Percentiles rank a stretch among this genome's conserved stretches.
Evolutionary conservation across 2,329 filamentous ascomycete genomes (phyloP).

Genomic region (Chaetomium sp.): DNA sequence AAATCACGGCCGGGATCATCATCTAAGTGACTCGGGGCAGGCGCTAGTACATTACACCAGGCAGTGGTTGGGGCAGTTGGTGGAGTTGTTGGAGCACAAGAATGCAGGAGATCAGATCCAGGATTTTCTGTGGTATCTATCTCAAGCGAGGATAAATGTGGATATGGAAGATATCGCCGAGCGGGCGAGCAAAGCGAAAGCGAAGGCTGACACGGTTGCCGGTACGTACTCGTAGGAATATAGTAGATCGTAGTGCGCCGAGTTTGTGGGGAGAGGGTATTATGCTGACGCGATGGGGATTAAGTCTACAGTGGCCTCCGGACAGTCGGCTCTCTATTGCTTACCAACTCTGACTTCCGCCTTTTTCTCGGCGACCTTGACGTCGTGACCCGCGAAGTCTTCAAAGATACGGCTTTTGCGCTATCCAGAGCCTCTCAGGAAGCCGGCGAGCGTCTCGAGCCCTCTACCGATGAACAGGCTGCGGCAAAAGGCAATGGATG

Average conservation of each 20-base stretch:
- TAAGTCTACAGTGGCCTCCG: slow-evolving; percentile 73
- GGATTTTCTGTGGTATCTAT: slow-evolving; percentile 81
- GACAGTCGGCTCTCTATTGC: slow-evolving; percentile 74
- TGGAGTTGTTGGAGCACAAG: slow-evolving; percentile 75
- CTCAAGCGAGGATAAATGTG: slow-evolving; percentile 64
- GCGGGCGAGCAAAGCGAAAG: slow-evolving; percentile 55
- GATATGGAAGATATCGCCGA: slow-evolving; percentile 58
- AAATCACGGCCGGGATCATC: slow-evolving; percentile 45
- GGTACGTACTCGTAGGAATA: slow-evolving; percentile 38
- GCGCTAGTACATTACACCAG: slow-evolving; percentile 65
- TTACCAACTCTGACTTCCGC: slow-evolving; percentile 87
- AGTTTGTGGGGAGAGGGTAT: slow-evolving; percentile 19
- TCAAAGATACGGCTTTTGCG: slow-evolving; percentile 77
- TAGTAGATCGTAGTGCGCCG: background rate
- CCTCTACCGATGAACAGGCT: slow-evolving; percentile 54
- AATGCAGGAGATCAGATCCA: slow-evolving; percentile 81
- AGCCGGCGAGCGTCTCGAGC: slow-evolving; percentile 66
- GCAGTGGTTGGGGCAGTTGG: slow-evolving; percentile 70
- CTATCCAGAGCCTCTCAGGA: slow-evolving; percentile 69
- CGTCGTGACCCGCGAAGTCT: slow-evolving; percentile 73
- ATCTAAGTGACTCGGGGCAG: slow-evolving; percentile 71
- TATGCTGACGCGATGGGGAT: too few relatives aligned
- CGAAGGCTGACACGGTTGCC: slow-evolving; percentile 64
- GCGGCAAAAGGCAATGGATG: slow-evolving; percentile 46
- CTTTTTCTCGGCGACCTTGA: slow-evolving; percentile 76